A percentile compares a stretch with the other conserved stretches of the same genome.
These are phyloP conservation scores for Hydrangea macrophylla DNA, from an alignment of 148 eudicot species.

Conservation along the genomic window DNA sequence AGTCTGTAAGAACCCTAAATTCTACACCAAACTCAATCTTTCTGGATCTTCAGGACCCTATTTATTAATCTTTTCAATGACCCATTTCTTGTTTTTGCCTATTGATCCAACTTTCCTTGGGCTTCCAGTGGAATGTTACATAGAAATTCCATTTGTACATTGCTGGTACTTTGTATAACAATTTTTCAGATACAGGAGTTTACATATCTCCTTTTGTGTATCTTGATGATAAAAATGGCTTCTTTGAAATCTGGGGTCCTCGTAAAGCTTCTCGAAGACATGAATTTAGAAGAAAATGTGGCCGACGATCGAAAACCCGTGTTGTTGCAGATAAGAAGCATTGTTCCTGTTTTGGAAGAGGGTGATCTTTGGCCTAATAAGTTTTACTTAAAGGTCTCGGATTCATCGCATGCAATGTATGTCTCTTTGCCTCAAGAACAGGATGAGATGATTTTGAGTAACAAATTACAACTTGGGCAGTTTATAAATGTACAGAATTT, in stretches of 20 bases:
- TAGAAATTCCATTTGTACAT: background rate
- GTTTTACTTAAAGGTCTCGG: conserved; percentile 63
- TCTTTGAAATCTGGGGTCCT: conserved; percentile 41
- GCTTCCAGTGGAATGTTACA: conserved; percentile 5
- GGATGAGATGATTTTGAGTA: conserved; percentile 52
- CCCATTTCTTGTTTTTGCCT: conserved; percentile 3
- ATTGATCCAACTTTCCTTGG: background rate
- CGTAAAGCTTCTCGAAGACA: conserved; percentile 44
- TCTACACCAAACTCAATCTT: background rate
- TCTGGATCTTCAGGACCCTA: background rate
- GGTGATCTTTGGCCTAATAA: conserved; percentile 62
- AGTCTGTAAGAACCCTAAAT: background rate
- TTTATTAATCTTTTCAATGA: background rate
- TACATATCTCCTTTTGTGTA: background rate
- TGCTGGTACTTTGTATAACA: background rate
- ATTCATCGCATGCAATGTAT: conserved; percentile 55
- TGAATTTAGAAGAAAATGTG: conserved; percentile 26
- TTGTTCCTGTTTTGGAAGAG: conserved; percentile 54
- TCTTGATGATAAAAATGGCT: conserved; percentile 30
- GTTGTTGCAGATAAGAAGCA: conserved; percentile 60
- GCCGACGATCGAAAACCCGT: conserved; percentile 31
- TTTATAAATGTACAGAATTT: conserved; percentile 51
- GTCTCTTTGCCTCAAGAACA: conserved; percentile 57
- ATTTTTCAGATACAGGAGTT: background rate
- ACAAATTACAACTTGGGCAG: conserved; percentile 59